A percentile compares a stretch with the other conserved stretches of the same genome.
phyloP scores from a whole-genome alignment of 805 yeast genomes.

The Yueomyces sp. region DNA sequence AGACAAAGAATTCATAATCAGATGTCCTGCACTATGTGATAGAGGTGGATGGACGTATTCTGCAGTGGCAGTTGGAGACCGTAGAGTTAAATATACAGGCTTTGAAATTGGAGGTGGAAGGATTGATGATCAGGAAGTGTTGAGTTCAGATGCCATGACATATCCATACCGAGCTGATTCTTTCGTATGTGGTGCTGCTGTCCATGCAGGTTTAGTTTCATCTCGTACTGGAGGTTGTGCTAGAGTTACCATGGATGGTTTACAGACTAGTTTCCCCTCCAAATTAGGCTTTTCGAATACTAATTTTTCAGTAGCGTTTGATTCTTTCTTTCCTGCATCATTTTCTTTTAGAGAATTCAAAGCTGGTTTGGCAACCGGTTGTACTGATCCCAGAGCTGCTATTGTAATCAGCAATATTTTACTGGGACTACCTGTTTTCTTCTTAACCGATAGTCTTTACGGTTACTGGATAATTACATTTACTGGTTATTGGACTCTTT shows the following conservation, averaged over 20 bases:
- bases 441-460: conserved; percentile 29
- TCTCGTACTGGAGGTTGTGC: conserved; percentile 74
- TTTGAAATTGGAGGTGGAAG: conserved; percentile 70
- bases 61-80: conserved; percentile 58
- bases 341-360: conserved; percentile 41
- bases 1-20: conserved; percentile 36
- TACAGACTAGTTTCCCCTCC: conserved; percentile 34
- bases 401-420: conserved; percentile 46
- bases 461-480: conserved; percentile 50
- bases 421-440: conserved; percentile 50
- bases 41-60: conserved; percentile 65
- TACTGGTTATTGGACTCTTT: conserved; percentile 76
- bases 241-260: conserved; percentile 41
- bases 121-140: conserved; percentile 7
- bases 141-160: conserved; percentile 25
- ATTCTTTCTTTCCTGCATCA: conserved; percentile 64
- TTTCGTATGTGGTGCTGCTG: conserved; percentile 79
- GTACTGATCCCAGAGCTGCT: conserved; percentile 54
- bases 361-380: conserved; percentile 30
- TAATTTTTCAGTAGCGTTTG: conserved; percentile 38
- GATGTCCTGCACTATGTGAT: conserved; percentile 86
- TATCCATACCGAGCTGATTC: conserved; percentile 79
- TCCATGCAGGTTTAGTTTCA: conserved; percentile 71
- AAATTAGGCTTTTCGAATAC: conserved; percentile 39
- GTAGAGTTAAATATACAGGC: conserved; percentile 53